Base-by-base conservation (phyloP, 768 basidiomycete genomes). In the Suillus spraguei region DNA sequence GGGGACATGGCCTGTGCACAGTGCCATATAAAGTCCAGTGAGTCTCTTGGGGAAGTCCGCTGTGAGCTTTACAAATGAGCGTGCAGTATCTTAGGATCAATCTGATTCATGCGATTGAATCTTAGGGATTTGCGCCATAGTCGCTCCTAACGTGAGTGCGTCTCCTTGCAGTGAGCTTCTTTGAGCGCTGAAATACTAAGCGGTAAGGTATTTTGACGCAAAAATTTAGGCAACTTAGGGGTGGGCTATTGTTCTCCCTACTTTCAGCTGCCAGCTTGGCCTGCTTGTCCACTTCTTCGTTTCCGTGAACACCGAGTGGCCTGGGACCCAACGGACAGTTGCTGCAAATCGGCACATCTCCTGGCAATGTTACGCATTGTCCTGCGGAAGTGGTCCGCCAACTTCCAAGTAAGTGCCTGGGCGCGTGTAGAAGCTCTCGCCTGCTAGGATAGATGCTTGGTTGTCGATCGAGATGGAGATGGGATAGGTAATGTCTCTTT, bases 1-100 rank as follows among this genome's bases (percentile, higher is more conserved):
- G 1, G n/a, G 70, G 7, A 65, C 54, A 49, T 79, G 79, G 1
- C 71, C 74, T 0, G 73, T 74, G 1, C 68, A 49, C 11, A 81
- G 68, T 47, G 77, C 78, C 2, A 69, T 64, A 0, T 79, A 53
- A 0, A 78, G 41, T 33, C 71, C 67, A 3, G 69, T 63, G 4
- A 71, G 59, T 20, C 63, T 58, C 28, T 68, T 50, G 0, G 63
- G 60, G 5, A 75, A 41, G 0, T 33, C 17, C 4, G 55, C 35
- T 7, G 63, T 61, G 0, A 62, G 33, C 47, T 65, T 69, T 8
- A 28, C 16, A 20, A 63, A 59, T 2, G 42, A 56, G 2, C 35
- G 3, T 32, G 32, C 3, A 58, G 32, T 5, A 61, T 16, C 13
- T 39, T 28, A 7, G 33, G 33, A 3, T 32, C 17, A 0, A 42